Conservation (phyloP, 345 rosid species). For the Bruguiera gymnorhiza region DNA sequence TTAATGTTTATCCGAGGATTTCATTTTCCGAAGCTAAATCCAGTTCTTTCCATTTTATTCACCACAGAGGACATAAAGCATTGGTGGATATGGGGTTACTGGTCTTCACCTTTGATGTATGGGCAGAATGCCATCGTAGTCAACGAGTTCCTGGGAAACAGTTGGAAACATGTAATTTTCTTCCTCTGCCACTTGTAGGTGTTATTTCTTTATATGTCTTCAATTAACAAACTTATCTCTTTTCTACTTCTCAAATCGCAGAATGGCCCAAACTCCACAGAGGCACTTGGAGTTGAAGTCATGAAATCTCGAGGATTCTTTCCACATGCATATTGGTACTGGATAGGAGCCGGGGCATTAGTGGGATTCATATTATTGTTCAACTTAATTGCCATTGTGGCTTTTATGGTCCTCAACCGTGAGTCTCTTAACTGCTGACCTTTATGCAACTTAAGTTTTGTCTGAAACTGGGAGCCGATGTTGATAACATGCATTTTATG, state of each 20-base stretch:
- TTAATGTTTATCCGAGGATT: neutral
- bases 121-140: conserved; percentile 61
- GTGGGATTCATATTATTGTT: conserved; percentile 34
- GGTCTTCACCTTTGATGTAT: conserved; percentile 81
- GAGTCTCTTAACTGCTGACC: conserved; percentile 14
- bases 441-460: neutral
- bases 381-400: conserved; percentile 39
- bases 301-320: conserved; percentile 48
- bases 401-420: conserved; percentile 55
- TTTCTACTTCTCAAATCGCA: conserved; percentile 2
- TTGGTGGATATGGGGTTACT: conserved; percentile 93
- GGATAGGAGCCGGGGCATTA: conserved; percentile 60
- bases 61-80: conserved; percentile 57
- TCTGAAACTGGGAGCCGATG: neutral
- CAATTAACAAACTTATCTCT: neutral
- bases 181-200: neutral
- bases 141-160: conserved; percentile 72
- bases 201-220: neutral
- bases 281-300: conserved; percentile 45
- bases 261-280: conserved; percentile 25
- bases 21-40: neutral
- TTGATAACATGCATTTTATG: neutral
- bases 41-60: neutral
- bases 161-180: conserved; percentile 47
- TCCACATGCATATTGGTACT: conserved; percentile 57